Conservation (phyloP, 176 grass and related monocot species). For the Ampelocalamus luodianensis region DNA sequence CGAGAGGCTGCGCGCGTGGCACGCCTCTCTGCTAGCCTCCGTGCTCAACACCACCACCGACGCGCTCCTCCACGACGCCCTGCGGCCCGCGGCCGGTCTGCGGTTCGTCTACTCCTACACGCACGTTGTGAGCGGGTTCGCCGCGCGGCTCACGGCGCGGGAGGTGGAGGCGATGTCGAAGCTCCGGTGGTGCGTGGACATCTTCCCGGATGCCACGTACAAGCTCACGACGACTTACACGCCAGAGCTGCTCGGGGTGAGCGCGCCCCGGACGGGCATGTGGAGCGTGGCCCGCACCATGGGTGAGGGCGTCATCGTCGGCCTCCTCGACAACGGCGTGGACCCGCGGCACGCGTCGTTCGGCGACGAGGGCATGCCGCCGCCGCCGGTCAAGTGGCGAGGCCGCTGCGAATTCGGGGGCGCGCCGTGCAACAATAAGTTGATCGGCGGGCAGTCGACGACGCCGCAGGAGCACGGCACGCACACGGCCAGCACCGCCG, state of each 20-base stretch:
- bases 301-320: conserved; percentile 72
- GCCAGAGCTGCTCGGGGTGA: conserved; percentile 44
- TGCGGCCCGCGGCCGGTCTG: neutral
- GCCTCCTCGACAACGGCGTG: conserved; percentile 57
- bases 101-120: conserved; percentile 61
- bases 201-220: conserved; percentile 29
- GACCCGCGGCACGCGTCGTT: conserved; percentile 53
- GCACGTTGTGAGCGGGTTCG: conserved; percentile 61
- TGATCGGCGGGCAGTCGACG: conserved; percentile 58
- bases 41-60: conserved; percentile 41
- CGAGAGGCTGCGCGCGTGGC: conserved; percentile 33
- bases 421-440: conserved; percentile 72
- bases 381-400: conserved; percentile 51
- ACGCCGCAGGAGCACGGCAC: conserved; percentile 54
- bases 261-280: conserved; percentile 1
- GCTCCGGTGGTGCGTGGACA: conserved; percentile 48
- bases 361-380: conserved; percentile 47
- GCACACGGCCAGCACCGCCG: conserved; percentile 75
- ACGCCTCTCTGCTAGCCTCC: conserved; percentile 50
- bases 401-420: conserved; percentile 65
- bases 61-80: conserved; percentile 22
- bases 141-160: conserved; percentile 38
- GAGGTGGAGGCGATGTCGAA: conserved; percentile 29
- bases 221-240: conserved; percentile 51
- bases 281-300: conserved; percentile 49